Evolutionary conservation across 2,329 filamentous ascomycete genomes (phyloP), one percentile per base, ranked within the genome.

Genomic region (Monilinia aucupariae): DNA sequence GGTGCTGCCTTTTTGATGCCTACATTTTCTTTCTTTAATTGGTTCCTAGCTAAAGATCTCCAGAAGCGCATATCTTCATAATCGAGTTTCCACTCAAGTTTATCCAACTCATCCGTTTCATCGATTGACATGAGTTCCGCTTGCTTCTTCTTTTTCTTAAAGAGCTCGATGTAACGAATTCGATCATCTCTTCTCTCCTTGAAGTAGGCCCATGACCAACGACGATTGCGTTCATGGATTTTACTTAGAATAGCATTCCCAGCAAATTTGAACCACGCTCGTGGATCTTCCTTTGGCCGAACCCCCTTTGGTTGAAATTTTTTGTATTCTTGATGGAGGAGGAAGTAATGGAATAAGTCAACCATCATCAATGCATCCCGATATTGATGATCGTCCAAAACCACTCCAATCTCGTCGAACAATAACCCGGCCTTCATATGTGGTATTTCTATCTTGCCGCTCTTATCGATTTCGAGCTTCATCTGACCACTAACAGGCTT

Each of bases 21-120:
- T 2, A 94, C 88, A 67, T 96, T 96, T 73, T 99, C 94, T 74
- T 97, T 97, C 70, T 91, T 91, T 17, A 99, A 80, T 74, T 99
- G 90, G 69, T 96, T 99, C 30, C 94, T 87, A 37, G 93, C 94
- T 63, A 99, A 75, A 0, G 94, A 97, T 67, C 94, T 84, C 92
- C 94, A 99, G 78, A 99, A 99, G 5, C 94, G 88, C 60, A 99
- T 81, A 73, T 99, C 96, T 75, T 99, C 94, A 73, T 99, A 99
- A 41, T 83, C 86, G 2, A 96, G 81, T 74, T 97, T 97, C 79
- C 84, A 85, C 74, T 99, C 94, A 2, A 99, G 81, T 55, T 81
- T 81, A 50, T 87, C 84, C 1, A 97, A 74, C 47, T 92, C 89
- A 51, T 88, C 85, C 1, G 76, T 80, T 69, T 99, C 94, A 9